Percentiles rank a stretch among this genome's conserved stretches.
phyloP scores from a whole-genome alignment of 176 grass and related monocot species.

The Triticum turgidum region DNA sequence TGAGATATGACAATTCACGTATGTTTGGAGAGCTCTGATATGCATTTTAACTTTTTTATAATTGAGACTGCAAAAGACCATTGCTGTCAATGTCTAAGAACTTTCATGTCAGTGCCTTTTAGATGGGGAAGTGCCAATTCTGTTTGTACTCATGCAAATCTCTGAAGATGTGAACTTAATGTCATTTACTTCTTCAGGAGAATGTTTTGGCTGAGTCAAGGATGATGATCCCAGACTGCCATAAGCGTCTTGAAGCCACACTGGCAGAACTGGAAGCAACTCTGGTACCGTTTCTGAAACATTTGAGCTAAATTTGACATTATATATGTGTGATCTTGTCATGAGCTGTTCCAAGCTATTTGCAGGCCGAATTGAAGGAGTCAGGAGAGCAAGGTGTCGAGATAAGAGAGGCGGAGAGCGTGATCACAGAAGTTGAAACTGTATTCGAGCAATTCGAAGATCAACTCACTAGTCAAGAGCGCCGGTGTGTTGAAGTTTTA shows the following conservation, averaged over 20 bases:
- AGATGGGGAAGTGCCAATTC: neutral
- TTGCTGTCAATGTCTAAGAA: neutral
- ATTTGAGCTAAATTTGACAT: neutral
- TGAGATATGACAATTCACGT: neutral
- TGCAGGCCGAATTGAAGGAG: conserved; percentile 65
- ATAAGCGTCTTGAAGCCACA: conserved; percentile 71
- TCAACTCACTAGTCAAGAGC: neutral
- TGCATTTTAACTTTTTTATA: neutral
- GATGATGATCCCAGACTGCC: conserved; percentile 96
- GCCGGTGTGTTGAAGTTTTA: neutral
- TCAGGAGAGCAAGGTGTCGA: conserved; percentile 52
- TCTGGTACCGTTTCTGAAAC: conserved; percentile 33
- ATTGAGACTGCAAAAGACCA: neutral
- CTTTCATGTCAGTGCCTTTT: neutral
- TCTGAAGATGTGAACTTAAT: neutral
- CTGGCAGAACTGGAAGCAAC: conserved; percentile 70
- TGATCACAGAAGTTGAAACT: conserved; percentile 51
- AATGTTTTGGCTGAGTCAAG: conserved; percentile 92
- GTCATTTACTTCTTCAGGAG: conserved; percentile 39
- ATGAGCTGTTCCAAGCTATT: neutral
- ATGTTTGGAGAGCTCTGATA: neutral
- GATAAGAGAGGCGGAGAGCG: conserved; percentile 60
- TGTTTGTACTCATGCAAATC: too few species aligned
- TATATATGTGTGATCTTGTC: neutral
- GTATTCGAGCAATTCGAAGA: conserved; percentile 42